These are phyloP conservation scores for Macrolepiota fuliginosa DNA, from an alignment of 768 basidiomycete genomes.

Conservation along the genomic window DNA sequence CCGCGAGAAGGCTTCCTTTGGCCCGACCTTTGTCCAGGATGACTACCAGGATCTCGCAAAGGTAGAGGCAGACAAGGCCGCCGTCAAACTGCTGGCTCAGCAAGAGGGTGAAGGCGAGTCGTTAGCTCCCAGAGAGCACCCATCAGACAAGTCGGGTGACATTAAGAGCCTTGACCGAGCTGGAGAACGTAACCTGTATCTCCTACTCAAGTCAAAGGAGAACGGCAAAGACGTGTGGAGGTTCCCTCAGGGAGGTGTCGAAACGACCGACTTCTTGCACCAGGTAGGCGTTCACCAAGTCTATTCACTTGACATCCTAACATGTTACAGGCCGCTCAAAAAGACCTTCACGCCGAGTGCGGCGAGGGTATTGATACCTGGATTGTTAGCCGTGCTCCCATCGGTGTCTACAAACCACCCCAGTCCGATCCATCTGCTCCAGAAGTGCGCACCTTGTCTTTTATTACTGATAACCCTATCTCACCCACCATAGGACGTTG, in stretches of 20 bases:
- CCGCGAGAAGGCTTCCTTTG: constrained; percentile 75
- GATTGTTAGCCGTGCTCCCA: constrained; percentile 88
- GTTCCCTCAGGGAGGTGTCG: constrained; percentile 70
- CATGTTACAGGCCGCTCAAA: constrained; percentile 61
- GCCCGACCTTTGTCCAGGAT: constrained; percentile 50
- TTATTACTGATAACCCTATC: neutral
- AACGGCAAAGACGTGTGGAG: constrained; percentile 64
- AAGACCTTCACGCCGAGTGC: constrained; percentile 67
- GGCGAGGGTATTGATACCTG: constrained; percentile 89
- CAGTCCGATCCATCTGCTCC: constrained; percentile 25
- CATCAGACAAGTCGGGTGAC: constrained; percentile 60
- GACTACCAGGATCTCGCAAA: constrained; percentile 44
- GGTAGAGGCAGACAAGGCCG: constrained; percentile 52
- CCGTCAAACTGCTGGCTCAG: constrained; percentile 52
- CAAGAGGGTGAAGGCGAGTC: constrained; percentile 63
- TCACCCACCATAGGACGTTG: constrained; percentile 46
- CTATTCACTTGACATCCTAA: neutral
- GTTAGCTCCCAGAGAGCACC: constrained; percentile 57
- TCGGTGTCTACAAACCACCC: constrained; percentile 69
- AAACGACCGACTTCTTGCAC: constrained; percentile 71
- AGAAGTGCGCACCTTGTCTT: constrained; percentile 30
- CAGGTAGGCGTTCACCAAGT: constrained; percentile 45
- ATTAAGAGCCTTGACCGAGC: constrained; percentile 76
- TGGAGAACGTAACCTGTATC: constrained; percentile 85
- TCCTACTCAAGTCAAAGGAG: constrained; percentile 60